Evolutionary conservation across 495 filamentous ascomycete genomes (phyloP), one percentile per base, ranked within the genome.

Genomic region (Elasticomyces elasticus): DNA sequence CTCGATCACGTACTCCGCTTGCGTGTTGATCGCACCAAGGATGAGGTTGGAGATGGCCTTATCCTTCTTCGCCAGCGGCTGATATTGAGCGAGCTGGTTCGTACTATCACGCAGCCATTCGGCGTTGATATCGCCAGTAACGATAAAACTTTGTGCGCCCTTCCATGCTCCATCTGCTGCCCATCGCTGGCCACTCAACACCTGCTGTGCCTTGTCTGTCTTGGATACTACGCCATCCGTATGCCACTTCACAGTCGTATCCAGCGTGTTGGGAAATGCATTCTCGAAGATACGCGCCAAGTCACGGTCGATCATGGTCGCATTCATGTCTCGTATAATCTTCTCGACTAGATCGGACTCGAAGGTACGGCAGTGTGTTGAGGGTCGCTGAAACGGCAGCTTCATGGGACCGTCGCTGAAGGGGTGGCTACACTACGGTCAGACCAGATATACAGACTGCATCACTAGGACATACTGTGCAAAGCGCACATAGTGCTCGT

Each of bases 31-130:
- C 44, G 94, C 94, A 5, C 92, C 92, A 0, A 94, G 75, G 42
- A 97, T 92, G 25, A 99, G 73, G 45, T 76, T 82, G 62, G 83
- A 77, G 42, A 97, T 79, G 10, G 66, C 72, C 48, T 78, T 75
- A 64, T 97, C 92, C 55, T 85, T 83, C 55, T 79, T 83, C 0
- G 90, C 88, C 19, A 99, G 73, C 0, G 74, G 65, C 61, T 96
- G 92, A 63, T 99, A 99, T 42, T 90, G 89, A 4, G 79, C 77
- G 15, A 99, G 69, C 66, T 99, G 92, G 70, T 97, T 97, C 10
- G 94, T 96, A 38, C 90, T 95, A 69, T 99, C 92, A 46, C 92
- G 84, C 40, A 99, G 72, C 92, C 92, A 99, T 70, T 97, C 92
- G 5, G 92, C 92, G 62, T 96, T 85, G 66, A 99, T 99, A 63